Percentiles rank a stretch among this genome's conserved stretches.
These are phyloP conservation scores for Cyamopsis tetragonoloba DNA, from an alignment of 306 rosid genomes.

Conservation along the genomic window DNA sequence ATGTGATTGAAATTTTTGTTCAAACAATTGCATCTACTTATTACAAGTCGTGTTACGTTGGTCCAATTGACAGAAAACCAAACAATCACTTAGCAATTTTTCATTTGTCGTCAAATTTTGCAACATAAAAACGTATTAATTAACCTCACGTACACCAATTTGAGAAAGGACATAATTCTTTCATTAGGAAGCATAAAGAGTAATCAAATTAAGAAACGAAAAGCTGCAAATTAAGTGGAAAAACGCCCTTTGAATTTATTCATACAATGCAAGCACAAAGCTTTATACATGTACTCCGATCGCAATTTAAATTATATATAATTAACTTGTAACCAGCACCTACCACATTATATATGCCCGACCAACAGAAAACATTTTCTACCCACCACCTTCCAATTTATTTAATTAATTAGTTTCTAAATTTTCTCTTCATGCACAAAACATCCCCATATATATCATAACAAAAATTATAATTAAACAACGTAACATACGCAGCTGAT, in stretches of 20 bases:
- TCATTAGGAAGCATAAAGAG: not conserved
- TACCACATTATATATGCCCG: not conserved
- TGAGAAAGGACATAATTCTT: too few relatives aligned
- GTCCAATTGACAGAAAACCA: too few relatives aligned
- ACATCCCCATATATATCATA: not conserved
- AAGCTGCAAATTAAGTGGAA: not conserved
- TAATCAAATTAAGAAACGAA: not conserved
- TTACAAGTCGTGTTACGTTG: too few relatives aligned
- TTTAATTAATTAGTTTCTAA: not conserved
- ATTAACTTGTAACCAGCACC: not conserved
- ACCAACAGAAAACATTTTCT: not conserved
- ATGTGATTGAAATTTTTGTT: too few relatives aligned
- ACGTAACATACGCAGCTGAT: not conserved
- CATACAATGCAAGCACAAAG: slow-evolving; percentile 7
- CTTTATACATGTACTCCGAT: slow-evolving; percentile 3
- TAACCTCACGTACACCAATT: too few relatives aligned
- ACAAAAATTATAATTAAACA: not conserved
- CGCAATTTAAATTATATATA: not conserved
- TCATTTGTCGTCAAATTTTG: too few relatives aligned
- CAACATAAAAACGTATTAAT: too few relatives aligned
- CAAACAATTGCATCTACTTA: too few relatives aligned
- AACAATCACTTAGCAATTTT: too few relatives aligned
- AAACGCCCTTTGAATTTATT: slow-evolving; percentile 23
- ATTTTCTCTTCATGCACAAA: not conserved
- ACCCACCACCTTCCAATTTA: not conserved